Base-by-base conservation (phyloP, 805 yeast genomes). In the Ogataea corticis region DNA sequence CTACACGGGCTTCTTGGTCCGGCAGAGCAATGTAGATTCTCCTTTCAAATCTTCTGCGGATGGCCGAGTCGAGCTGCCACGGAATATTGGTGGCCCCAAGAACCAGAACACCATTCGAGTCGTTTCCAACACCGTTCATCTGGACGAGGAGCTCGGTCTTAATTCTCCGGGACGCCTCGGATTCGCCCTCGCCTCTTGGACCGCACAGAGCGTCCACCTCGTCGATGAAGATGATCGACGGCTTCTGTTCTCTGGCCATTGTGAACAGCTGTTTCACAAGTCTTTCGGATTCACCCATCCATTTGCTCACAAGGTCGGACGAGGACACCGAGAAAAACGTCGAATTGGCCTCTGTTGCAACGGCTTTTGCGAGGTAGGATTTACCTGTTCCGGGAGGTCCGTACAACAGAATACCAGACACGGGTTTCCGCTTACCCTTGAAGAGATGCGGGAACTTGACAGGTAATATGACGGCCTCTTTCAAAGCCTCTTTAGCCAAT, bases 251-350 rank as follows among this genome's bases (percentile, higher is more conserved):
- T 54, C 99, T 77, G 4, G 99, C 99, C 96, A 92, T 88, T 28
- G 85, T 79, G 68, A 94, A 94, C 52, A 94, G 75, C 63, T 94
- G 97, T 66, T 92, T 94, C 21, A 94, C 98, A 46, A 94, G 78
- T 67, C 98, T 82, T 67, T 94, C 99, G 19, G 95, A 84, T 66
- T 94, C 99, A 58, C 99, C 99, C 97, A 92, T 92, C 99, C 99
- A 94, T 67, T 94, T 94, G 54, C 96, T 85, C 3, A 94, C 98
- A 58, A 94, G 76, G 66, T 94, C 99, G 12, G 96, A 87, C 0
- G 97, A 89, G n/a, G 96, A 85, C 1, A 94, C 96, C 2, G 96
- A 87, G 68, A 94, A 94, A 58, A 94, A 94, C 0, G 99, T 94
- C 0, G 97, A 88, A 64, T 92, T 90, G 40, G 98, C 97, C 60